phyloP scores from a whole-genome alignment of 768 basidiomycete genomes.

The Xerocomellus dryophilus region DNA sequence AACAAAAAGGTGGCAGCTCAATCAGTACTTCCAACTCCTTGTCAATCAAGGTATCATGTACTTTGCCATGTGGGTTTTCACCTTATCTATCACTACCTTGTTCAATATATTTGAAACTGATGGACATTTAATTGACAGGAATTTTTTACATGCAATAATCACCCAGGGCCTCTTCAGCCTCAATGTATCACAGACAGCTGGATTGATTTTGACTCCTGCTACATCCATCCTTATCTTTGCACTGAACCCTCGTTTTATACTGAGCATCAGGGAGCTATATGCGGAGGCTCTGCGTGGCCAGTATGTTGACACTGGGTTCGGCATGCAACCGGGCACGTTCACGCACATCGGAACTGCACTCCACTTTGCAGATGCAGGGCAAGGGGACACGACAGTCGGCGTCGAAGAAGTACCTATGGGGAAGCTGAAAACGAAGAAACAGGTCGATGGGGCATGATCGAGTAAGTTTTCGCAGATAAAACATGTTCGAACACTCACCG shows the following conservation, averaged over 20 bases:
- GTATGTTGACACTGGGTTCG: slow-evolving; percentile 6
- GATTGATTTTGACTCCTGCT: not conserved
- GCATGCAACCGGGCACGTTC: not conserved
- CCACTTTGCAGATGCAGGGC: not conserved
- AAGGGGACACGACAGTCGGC: not conserved
- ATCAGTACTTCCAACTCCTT: slow-evolving; percentile 8
- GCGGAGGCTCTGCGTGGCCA: not conserved
- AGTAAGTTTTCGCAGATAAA: not conserved
- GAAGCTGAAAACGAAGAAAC: no score
- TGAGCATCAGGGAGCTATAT: slow-evolving; percentile 4
- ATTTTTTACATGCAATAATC: not conserved
- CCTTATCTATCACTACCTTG: not conserved
- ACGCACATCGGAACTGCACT: not conserved
- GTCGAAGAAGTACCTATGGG: not conserved
- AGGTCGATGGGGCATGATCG: not conserved
- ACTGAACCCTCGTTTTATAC: slow-evolving; percentile 6
- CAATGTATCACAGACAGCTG: not conserved
- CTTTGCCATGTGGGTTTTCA: slow-evolving; percentile 3
- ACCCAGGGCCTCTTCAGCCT: not conserved
- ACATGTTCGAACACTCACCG: no score
- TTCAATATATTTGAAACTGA: not conserved
- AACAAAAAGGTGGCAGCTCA: slow-evolving; percentile 3
- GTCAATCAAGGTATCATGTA: slow-evolving; percentile 8
- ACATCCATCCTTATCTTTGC: not conserved
- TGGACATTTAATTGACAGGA: not conserved